phyloP scores from a whole-genome alignment of 495 filamentous ascomycete species.

The Aspergillus baeticus region DNA sequence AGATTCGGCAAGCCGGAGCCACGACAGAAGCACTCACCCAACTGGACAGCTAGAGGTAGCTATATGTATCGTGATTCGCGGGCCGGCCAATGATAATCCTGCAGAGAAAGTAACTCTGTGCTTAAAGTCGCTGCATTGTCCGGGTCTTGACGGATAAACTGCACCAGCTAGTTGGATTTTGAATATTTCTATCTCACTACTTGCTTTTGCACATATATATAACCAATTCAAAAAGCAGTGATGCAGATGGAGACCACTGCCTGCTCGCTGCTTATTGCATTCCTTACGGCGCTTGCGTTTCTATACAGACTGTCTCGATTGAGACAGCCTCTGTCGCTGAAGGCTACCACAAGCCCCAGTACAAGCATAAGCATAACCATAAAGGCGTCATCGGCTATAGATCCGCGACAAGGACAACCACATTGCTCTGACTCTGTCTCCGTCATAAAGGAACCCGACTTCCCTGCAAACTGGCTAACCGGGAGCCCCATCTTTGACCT shows the following conservation, averaged over 20 bases:
- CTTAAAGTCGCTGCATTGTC: too few species aligned
- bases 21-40: too few species aligned
- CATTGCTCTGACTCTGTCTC: neutral
- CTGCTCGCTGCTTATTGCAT: conserved; percentile 5
- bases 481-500: conserved; percentile 46
- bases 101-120: too few species aligned
- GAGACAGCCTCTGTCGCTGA: neutral
- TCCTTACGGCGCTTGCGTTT: conserved; percentile 10
- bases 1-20: conserved; percentile 13
- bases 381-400: too few species aligned
- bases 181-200: too few species aligned
- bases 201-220: neutral
- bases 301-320: conserved; percentile 4
- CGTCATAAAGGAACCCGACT: conserved; percentile 36
- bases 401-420: too few species aligned
- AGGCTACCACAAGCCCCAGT: neutral
- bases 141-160: too few species aligned
- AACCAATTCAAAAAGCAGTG: too few species aligned
- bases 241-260: neutral
- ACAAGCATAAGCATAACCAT: neutral
- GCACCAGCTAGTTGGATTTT: too few species aligned
- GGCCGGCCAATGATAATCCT: too few species aligned
- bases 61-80: too few species aligned
- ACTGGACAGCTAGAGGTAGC: too few species aligned
- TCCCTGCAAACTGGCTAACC: conserved; percentile 48